Percentiles rank a stretch among this genome's conserved stretches.
phyloP scores from a whole-genome alignment of 805 yeast species.

The Hanseniaspora mollemarum region DNA sequence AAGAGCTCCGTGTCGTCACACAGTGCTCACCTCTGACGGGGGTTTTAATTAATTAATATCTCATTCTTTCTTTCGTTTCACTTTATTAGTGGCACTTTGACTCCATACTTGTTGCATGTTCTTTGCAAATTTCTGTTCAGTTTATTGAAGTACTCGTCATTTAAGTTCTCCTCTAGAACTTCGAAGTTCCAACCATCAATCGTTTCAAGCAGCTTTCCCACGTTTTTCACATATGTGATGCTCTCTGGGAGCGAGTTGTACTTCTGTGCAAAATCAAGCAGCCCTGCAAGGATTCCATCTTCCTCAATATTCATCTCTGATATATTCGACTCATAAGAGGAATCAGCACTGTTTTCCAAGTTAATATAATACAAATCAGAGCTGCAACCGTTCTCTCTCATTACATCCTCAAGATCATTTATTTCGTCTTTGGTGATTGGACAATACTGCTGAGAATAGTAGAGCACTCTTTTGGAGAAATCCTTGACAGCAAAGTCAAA shows the following conservation, averaged over 20 bases:
- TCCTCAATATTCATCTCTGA: neutral
- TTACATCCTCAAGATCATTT: neutral
- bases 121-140: conserved; percentile 5
- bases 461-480: conserved; percentile 45
- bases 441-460: conserved; percentile 33
- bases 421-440: conserved; percentile 22
- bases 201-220: neutral
- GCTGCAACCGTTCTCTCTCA: neutral
- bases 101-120: conserved; percentile 1
- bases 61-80: neutral
- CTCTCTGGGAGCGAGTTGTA: conserved; percentile 13
- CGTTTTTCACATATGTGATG: conserved; percentile 10
- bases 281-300: conserved; percentile 2
- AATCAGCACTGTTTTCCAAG: conserved; percentile 6
- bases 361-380: conserved; percentile 7
- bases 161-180: neutral
- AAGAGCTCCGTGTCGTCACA: too few species aligned
- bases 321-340: conserved; percentile 8
- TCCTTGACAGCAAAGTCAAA: conserved; percentile 46
- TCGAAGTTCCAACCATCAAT: neutral
- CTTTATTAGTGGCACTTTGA: neutral
- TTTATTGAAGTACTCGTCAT: neutral
- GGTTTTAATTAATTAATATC: too few species aligned
- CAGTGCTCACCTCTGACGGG: too few species aligned
- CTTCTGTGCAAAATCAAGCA: conserved; percentile 10